Conservation (phyloP, 495 filamentous ascomycete genomes). For the Xylaria flabelliformis region DNA sequence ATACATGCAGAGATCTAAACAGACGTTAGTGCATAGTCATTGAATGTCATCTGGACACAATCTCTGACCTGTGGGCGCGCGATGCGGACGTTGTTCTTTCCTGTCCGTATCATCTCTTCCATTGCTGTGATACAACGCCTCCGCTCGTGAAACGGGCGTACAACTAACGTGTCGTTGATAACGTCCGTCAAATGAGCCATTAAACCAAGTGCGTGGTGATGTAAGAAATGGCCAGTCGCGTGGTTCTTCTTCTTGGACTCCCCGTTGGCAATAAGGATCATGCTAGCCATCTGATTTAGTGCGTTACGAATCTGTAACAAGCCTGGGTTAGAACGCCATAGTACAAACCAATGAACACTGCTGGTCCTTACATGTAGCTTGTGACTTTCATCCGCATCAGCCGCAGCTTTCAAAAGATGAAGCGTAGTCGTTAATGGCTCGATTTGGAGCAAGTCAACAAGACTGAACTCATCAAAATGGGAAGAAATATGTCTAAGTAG, state of each 20-base stretch:
- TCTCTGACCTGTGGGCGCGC: constrained; percentile 81
- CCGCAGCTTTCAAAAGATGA: constrained; percentile 83
- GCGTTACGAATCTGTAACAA: constrained; percentile 62
- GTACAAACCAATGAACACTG: constrained; percentile 15
- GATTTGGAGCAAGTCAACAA: constrained; percentile 72
- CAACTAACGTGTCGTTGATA: constrained; percentile 72
- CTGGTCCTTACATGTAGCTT: constrained; percentile 53
- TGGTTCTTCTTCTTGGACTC: constrained; percentile 55
- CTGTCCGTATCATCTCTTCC: constrained; percentile 83
- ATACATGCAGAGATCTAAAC: constrained; percentile 82
- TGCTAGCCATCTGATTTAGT: constrained; percentile 68
- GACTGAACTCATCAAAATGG: constrained; percentile 67
- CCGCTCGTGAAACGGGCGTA: constrained; percentile 67
- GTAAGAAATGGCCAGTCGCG: constrained; percentile 78
- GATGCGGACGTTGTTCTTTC: constrained; percentile 69
- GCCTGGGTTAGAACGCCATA: constrained; percentile 20
- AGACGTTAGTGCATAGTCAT: constrained; percentile 11
- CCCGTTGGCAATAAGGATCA: constrained; percentile 61
- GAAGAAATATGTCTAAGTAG: constrained; percentile 69
- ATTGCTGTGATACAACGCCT: constrained; percentile 79
- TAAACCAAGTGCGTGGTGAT: constrained; percentile 85
- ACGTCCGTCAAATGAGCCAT: constrained; percentile 81
- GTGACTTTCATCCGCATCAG: constrained; percentile 67
- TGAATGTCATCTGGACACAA: constrained; percentile 13
- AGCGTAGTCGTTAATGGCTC: constrained; percentile 78